Percentiles rank a stretch among this genome's conserved stretches.
Conservation (phyloP, 331 rosid genomes). For the Erythrophleum ivorense region DNA sequence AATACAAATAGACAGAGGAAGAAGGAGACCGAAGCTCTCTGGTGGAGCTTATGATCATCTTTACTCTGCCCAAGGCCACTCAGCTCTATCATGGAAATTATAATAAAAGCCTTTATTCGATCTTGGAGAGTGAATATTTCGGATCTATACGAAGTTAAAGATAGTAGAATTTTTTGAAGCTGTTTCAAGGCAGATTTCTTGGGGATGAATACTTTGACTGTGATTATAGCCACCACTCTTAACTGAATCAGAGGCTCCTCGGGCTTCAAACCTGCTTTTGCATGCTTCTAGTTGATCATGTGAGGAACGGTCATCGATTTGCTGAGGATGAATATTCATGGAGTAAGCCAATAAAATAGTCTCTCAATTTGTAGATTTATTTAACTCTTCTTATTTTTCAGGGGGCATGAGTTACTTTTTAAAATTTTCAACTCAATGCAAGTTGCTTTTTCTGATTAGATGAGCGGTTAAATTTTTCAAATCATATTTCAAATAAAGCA, state of each 20-base stretch:
- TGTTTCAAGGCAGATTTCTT: constrained; percentile 51
- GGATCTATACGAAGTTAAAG: constrained; percentile 63
- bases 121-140: constrained; percentile 56
- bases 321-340: background rate
- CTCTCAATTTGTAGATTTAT: no score
- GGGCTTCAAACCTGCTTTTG: constrained; percentile 43
- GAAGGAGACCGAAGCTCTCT: constrained; percentile 45
- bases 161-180: constrained; percentile 43
- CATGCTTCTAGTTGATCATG: constrained; percentile 36
- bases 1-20: constrained; percentile 52
- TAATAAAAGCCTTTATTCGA: constrained; percentile 35
- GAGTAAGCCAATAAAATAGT: background rate
- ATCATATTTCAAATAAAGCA: no score
- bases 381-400: no score
- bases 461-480: no score
- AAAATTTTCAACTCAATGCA: no score
- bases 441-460: no score
- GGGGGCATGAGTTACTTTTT: no score
- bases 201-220: constrained; percentile 49
- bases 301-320: constrained; percentile 33
- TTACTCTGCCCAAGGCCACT: constrained; percentile 53
- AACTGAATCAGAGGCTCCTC: constrained; percentile 36
- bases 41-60: constrained; percentile 57
- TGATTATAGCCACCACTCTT: constrained; percentile 36
- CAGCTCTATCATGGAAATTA: constrained; percentile 44